Evolutionary conservation across 345 rosid species (phyloP).

Genomic region (Iberis pinnata): DNA sequence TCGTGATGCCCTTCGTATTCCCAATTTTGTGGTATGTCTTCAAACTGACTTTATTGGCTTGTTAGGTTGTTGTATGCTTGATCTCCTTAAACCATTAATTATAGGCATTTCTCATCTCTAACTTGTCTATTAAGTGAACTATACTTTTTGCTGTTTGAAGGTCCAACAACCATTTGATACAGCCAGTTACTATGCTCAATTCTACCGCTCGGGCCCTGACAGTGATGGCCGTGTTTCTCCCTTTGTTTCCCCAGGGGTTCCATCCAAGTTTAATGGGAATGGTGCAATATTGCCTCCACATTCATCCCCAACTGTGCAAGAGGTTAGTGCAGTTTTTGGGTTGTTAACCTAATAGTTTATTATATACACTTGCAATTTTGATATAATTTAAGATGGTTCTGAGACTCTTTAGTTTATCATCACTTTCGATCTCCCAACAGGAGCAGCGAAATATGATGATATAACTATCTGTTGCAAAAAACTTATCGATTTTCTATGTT

Average conservation of each 20-base stretch:
- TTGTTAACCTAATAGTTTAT: not conserved
- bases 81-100: not conserved
- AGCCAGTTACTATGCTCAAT: conserved; percentile 66
- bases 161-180: conserved; percentile 82
- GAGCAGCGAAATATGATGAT: conserved; percentile 7
- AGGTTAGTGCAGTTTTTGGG: conserved; percentile 41
- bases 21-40: conserved; percentile 63
- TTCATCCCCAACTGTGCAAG: conserved; percentile 70
- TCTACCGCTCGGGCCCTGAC: conserved; percentile 63
- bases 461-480: too few species aligned
- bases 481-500: conserved; percentile 7
- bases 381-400: not conserved
- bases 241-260: conserved; percentile 56
- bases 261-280: conserved; percentile 74
- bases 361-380: not conserved
- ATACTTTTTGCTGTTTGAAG: conserved; percentile 36
- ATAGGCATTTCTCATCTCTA: conserved; percentile 34
- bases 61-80: not conserved
- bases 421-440: not conserved
- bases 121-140: conserved; percentile 12
- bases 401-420: too few species aligned
- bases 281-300: conserved; percentile 61
- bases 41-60: not conserved
- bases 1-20: conserved; percentile 63
- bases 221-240: conserved; percentile 80